Percentiles rank a stretch among this genome's conserved stretches.
phyloP scores from a whole-genome alignment of 345 rosid species.

The Cardamine chenopodiifolia region DNA sequence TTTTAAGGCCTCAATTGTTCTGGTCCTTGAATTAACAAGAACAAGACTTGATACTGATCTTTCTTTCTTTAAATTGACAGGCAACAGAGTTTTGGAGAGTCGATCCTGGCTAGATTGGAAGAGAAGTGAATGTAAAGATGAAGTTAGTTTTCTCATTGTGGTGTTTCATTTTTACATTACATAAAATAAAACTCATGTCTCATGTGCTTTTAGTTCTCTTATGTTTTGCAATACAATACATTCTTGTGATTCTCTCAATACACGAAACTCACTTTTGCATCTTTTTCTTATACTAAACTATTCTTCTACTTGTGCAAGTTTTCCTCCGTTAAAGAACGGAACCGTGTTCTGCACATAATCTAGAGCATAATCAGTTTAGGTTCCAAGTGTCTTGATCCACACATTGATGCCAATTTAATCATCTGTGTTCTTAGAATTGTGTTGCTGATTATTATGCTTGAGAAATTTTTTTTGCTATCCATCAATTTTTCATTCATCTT shows the following conservation, averaged over 20 bases:
- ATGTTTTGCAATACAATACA: background rate
- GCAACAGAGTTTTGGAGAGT: slow-evolving; percentile 91
- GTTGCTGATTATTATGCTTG: too few relatives aligned
- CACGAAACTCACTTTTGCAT: slow-evolving; percentile 5
- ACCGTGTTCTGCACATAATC: background rate
- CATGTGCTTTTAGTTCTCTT: slow-evolving; percentile 8
- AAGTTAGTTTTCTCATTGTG: background rate
- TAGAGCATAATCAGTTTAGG: background rate
- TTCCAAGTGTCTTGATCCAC: too few relatives aligned
- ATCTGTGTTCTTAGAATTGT: too few relatives aligned
- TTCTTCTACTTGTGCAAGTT: slow-evolving; percentile 2
- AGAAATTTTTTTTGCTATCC: too few relatives aligned
- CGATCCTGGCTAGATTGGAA: slow-evolving; percentile 71
- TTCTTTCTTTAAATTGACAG: slow-evolving; percentile 49
- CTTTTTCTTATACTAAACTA: background rate
- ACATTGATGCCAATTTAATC: too few relatives aligned
- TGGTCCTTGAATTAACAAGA: slow-evolving; percentile 10
- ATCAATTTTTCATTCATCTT: too few relatives aligned
- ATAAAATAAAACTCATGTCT: slow-evolving; percentile 2
- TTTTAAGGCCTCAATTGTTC: background rate
- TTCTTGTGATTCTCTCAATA: slow-evolving; percentile 20
- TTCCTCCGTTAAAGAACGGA: background rate
- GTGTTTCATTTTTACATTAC: background rate
- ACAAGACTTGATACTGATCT: slow-evolving; percentile 27
- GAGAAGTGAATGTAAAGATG: slow-evolving; percentile 55